Evolutionary conservation across 2,329 filamentous ascomycete genomes (phyloP).

Genomic region (Aschersonia sp.): DNA sequence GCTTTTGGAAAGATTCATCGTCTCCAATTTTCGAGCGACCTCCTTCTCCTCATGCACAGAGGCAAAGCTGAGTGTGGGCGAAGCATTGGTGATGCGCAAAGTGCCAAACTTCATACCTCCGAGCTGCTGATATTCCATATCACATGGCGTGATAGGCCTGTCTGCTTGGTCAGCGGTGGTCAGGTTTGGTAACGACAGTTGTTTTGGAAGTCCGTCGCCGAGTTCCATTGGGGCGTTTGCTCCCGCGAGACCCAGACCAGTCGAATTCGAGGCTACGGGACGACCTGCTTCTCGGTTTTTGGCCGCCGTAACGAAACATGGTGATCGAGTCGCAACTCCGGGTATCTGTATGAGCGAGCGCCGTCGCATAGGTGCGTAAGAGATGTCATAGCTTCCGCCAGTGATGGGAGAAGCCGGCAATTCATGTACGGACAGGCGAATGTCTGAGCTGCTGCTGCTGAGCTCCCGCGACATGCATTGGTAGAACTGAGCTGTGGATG

Average conservation of each 20-base stretch:
- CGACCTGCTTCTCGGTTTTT: conserved; percentile 5
- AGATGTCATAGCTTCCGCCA: neutral
- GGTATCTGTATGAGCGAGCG: conserved; percentile 33
- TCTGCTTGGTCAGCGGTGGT: conserved; percentile 6
- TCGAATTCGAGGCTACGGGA: neutral
- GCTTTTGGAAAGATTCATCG: too few relatives aligned
- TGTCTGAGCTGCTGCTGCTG: neutral
- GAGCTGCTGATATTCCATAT: conserved; percentile 43
- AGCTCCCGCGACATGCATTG: neutral
- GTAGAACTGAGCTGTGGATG: conserved; percentile 10
- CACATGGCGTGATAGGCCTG: conserved; percentile 26
- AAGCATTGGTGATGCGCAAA: conserved; percentile 46
- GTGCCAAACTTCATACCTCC: conserved; percentile 49
- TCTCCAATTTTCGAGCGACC: neutral
- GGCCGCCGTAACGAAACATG: conserved; percentile 14
- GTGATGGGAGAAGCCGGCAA: neutral
- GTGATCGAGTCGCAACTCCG: conserved; percentile 27
- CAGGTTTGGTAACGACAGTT: conserved; percentile 18
- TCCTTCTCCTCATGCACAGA: conserved; percentile 1
- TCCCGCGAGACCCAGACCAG: neutral
- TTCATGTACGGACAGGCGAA: neutral
- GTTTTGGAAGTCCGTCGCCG: conserved; percentile 7
- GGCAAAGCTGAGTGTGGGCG: conserved; percentile 28
- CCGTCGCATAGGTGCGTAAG: conserved; percentile 32
- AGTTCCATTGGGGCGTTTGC: neutral